Conservation (phyloP, 1,139 yeast species). For the Yamadazyma sp. region DNA sequence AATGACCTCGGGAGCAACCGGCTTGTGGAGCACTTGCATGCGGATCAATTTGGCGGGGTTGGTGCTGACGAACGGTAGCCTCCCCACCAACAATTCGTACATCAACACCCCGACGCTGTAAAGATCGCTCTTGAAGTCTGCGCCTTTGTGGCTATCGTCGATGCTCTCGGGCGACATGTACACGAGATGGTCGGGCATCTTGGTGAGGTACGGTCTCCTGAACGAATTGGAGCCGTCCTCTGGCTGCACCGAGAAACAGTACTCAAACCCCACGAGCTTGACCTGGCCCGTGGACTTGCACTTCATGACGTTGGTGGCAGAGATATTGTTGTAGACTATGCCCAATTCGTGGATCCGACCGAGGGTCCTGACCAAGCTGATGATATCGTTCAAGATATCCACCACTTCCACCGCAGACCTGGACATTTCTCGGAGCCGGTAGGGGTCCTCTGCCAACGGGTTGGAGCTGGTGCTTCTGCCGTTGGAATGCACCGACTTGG, state of each 20-base stretch:
- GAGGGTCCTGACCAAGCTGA: constrained; percentile 35
- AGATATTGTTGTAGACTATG: constrained; percentile 52
- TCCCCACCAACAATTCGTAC: constrained; percentile 49
- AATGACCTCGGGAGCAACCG: constrained; percentile 37
- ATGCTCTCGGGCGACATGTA: constrained; percentile 56
- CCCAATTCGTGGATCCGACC: constrained; percentile 42
- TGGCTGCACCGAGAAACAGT: constrained; percentile 41
- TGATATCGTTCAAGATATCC: constrained; percentile 33
- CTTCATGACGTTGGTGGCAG: constrained; percentile 36
- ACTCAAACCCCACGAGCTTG: constrained; percentile 52
- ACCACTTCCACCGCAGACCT: constrained; percentile 19
- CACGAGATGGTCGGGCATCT: constrained; percentile 41
- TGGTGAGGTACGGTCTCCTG: constrained; percentile 27
- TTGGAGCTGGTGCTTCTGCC: neutral
- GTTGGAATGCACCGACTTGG: neutral
- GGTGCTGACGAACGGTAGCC: constrained; percentile 44
- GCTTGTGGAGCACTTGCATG: constrained; percentile 44
- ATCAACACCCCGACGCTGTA: constrained; percentile 53
- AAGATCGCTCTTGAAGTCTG: constrained; percentile 50
- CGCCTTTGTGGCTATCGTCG: constrained; percentile 35
- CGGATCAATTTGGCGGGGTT: constrained; percentile 42
- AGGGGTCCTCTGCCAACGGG: neutral
- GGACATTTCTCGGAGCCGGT: neutral
- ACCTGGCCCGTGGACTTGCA: constrained; percentile 28
- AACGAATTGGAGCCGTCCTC: constrained; percentile 43